phyloP scores from a whole-genome alignment of 1,284 basidiomycete species.

The Amylostereum areolatum region DNA sequence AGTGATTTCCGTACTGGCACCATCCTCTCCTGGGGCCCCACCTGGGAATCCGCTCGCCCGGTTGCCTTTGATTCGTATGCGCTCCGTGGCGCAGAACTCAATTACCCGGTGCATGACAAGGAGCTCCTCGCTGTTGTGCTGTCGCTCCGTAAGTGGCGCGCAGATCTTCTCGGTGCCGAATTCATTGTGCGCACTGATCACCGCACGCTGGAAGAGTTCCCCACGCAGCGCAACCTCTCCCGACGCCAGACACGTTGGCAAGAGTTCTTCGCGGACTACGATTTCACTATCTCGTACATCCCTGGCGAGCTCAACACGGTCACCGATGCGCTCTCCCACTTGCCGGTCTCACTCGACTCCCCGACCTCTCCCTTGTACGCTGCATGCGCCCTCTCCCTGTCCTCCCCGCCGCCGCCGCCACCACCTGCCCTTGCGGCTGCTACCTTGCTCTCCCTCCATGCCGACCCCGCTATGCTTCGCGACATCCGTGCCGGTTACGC shows the following conservation, averaged over 20 bases:
- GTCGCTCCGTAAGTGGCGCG: slow-evolving; percentile 28
- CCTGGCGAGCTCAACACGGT: slow-evolving; percentile 28
- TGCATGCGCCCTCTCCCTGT: background rate
- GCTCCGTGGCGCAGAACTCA: slow-evolving; percentile 24
- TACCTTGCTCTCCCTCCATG: slow-evolving; percentile 11
- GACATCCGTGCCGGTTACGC: slow-evolving; percentile 23
- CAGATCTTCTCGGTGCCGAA: slow-evolving; percentile 24
- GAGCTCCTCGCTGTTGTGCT: slow-evolving; percentile 29
- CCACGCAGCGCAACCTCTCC: slow-evolving; percentile 28
- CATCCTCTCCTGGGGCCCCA: slow-evolving; percentile 14
- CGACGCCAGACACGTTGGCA: slow-evolving; percentile 29
- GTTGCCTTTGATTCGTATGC: slow-evolving; percentile 12
- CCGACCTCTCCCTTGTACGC: background rate
- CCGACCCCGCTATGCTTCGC: slow-evolving; percentile 16
- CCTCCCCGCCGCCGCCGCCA: background rate
- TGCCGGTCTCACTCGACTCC: slow-evolving; percentile 14
- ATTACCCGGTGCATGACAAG: slow-evolving; percentile 25
- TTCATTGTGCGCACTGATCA: slow-evolving; percentile 35
- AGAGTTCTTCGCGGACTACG: slow-evolving; percentile 29
- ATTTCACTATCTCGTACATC: slow-evolving; percentile 28
- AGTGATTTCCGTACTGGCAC: slow-evolving; percentile 20
- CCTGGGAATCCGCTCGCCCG: slow-evolving; percentile 11
- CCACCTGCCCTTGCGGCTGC: slow-evolving; percentile 7
- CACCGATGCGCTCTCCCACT: slow-evolving; percentile 29
- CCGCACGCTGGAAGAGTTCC: slow-evolving; percentile 26